phyloP scores from a whole-genome alignment of 768 basidiomycete genomes.

The Lactarius quietus region DNA sequence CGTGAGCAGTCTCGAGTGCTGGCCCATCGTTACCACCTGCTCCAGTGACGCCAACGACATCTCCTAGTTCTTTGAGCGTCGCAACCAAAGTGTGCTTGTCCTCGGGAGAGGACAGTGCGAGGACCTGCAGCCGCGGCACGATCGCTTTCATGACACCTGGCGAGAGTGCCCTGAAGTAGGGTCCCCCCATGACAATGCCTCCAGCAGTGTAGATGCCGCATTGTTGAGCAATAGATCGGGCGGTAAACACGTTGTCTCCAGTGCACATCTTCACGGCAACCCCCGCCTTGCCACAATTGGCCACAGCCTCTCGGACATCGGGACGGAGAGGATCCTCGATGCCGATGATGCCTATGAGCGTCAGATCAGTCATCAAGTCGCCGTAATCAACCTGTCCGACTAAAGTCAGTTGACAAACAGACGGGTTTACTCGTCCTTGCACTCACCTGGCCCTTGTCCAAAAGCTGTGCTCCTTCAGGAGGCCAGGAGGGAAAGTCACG shows the following conservation, averaged over 20 bases:
- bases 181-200: conserved; percentile 98
- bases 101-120: conserved; percentile 95
- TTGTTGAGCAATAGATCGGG: conserved; percentile 91
- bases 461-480: conserved; percentile 44
- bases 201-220: conserved; percentile 94
- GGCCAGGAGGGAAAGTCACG: conserved; percentile 87
- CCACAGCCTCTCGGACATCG: conserved; percentile 89
- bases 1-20: conserved; percentile 90
- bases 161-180: conserved; percentile 78
- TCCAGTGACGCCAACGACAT: conserved; percentile 93
- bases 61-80: conserved; percentile 79
- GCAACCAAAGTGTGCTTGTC: conserved; percentile 95
- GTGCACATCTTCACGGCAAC: conserved; percentile 98
- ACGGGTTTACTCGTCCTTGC: conserved; percentile 38
- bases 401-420: neutral
- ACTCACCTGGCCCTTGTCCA: conserved; percentile 53
- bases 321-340: conserved; percentile 95
- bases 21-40: conserved; percentile 99
- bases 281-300: conserved; percentile 82
- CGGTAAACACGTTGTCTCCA: conserved; percentile 93
- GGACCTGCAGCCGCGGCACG: conserved; percentile 89
- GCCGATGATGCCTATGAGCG: conserved; percentile 85
- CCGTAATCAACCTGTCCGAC: conserved; percentile 58
- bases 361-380: conserved; percentile 65
- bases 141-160: conserved; percentile 74